phyloP scores from a whole-genome alignment of 495 filamentous ascomycete species.

The Penicillium ochrochloron region DNA sequence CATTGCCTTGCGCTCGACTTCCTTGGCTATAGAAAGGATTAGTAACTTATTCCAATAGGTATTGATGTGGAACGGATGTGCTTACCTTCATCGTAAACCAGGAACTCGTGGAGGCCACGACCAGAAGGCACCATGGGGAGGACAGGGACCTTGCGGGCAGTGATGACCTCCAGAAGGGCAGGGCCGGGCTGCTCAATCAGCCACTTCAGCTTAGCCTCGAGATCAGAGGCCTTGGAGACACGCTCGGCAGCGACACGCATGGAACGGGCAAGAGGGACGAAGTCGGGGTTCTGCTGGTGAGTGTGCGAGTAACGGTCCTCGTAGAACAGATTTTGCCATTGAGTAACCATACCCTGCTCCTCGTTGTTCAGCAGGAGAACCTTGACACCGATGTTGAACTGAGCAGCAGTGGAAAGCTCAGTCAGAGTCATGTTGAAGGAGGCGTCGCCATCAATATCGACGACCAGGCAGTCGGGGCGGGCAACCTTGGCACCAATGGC shows the following conservation, averaged over 20 bases:
- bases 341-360: constrained; percentile 93
- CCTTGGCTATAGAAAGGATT: constrained; percentile 61
- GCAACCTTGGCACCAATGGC: constrained; percentile 96
- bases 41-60: constrained; percentile 25
- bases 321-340: constrained; percentile 95
- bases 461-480: constrained; percentile 80
- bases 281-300: constrained; percentile 88
- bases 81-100: constrained; percentile 84
- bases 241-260: constrained; percentile 78
- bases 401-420: constrained; percentile 84
- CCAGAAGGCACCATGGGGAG: constrained; percentile 95
- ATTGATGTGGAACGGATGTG: neutral
- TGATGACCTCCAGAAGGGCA: constrained; percentile 66
- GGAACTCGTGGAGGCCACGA: constrained; percentile 86
- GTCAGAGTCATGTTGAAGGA: constrained; percentile 96
- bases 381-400: constrained; percentile 94
- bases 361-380: constrained; percentile 94
- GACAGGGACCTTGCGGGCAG: constrained; percentile 93
- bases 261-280: constrained; percentile 80
- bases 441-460: constrained; percentile 95
- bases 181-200: constrained; percentile 82
- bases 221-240: constrained; percentile 68
- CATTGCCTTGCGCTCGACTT: constrained; percentile 70
- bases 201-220: constrained; percentile 82
- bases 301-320: constrained; percentile 91